Evolutionary conservation across 208 protist species (phyloP), one percentile per base, ranked within the genome.

Genomic region (Kentomonas sorsogonicus): DNA sequence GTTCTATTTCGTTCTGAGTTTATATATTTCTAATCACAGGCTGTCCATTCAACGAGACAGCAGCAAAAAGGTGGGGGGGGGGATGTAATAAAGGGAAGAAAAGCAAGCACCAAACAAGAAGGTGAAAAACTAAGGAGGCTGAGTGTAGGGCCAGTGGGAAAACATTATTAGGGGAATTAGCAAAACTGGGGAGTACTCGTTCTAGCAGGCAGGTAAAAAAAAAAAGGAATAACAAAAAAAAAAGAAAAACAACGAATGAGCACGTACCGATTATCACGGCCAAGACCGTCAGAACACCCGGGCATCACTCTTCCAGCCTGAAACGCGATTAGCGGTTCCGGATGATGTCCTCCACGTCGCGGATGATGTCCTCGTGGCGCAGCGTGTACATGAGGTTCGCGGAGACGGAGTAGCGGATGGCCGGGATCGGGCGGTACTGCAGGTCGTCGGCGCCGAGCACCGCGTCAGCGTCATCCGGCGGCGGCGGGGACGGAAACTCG

Each of bases 331-430:
- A 93, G 5, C 77, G 65, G 46, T 91, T 85, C 29, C 74, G 77
- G 46, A 91, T 60, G 55, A 93, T 93, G 33, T 84, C 82, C 2
- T 69, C 76, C 27, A 93, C 29, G 50, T 93, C 86, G 20, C 66
- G 67, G 13, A 90, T 44, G n/a, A 93, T 77, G 39, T 93, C 86
- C 60, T 93, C 80, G 38, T 93, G 79, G 29, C 63, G 65, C n/a
- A 93, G 67, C 26, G 83, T 91, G 66, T 89, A 93, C 65, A 85
- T 89, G 15, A 93, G 59, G 34, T 93, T 93, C 43, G 77, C 86
- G 15, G 41, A 50, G 15, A 93, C 74, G 18, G 78, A 87, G 55
- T 83, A 83, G 31, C 86, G 86, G 41, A 90, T 89, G 2, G 79
- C 69, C 11, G 86, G 86, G 33, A 89, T 76, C 1, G 39, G 62